Evolutionary conservation across 2,329 filamentous ascomycete genomes (phyloP).

Genomic region (Leptographium wingfieldii): DNA sequence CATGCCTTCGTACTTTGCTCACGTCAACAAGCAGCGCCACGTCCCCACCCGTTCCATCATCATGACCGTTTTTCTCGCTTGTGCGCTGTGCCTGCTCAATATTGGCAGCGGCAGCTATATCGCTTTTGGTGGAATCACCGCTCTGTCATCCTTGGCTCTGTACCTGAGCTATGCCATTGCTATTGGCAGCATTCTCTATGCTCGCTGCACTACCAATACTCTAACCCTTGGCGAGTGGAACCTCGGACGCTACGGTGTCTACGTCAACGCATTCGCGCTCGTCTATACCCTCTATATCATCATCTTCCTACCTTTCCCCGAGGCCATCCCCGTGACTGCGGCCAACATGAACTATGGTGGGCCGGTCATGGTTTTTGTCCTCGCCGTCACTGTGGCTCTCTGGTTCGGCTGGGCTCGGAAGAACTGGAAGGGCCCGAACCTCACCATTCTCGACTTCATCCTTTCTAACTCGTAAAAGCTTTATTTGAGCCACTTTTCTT

Average conservation of each 20-base stretch:
- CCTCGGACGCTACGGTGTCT: conserved; percentile 4
- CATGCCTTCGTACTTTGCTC: conserved; percentile 7
- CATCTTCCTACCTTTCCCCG: conserved; percentile 10
- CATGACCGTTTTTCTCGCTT: conserved; percentile 15
- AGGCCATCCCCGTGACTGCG: conserved; percentile 8
- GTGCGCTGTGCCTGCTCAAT: conserved; percentile 16
- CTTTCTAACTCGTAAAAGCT: background rate
- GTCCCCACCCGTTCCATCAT: conserved; percentile 25
- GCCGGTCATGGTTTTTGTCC: conserved; percentile 3
- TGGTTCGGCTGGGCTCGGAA: conserved; percentile 8
- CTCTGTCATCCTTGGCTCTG: conserved; percentile 19
- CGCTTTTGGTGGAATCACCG: conserved; percentile 25
- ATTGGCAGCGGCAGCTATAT: conserved; percentile 22
- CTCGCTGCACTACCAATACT: conserved; percentile 1
- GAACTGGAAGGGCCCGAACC: conserved; percentile 8
- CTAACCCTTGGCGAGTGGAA: conserved; percentile 7
- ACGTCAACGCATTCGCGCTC: conserved; percentile 10
- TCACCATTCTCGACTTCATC: conserved; percentile 8
- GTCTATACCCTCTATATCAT: conserved; percentile 9
- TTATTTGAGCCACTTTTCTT: background rate
- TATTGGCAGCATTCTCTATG: conserved; percentile 7
- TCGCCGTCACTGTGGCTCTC: background rate
- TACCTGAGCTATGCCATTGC: conserved; percentile 12
- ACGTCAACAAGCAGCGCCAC: conserved; percentile 18
- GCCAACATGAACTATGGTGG: conserved; percentile 11